phyloP scores from a whole-genome alignment of 768 basidiomycete species.

The Baorangia bicolor region DNA sequence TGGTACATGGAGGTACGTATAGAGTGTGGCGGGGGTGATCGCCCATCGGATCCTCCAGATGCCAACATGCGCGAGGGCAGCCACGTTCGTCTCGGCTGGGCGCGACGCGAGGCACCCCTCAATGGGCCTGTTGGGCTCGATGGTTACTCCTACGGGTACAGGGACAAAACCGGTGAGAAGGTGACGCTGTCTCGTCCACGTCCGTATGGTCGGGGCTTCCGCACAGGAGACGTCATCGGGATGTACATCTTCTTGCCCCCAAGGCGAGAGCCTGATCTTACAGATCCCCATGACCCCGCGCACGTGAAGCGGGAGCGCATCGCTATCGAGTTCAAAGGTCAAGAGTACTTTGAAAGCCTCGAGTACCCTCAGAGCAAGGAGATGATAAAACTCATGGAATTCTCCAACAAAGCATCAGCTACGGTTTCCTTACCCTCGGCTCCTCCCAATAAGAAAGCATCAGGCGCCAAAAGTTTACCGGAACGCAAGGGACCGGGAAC shows the following conservation, averaged over 20 bases:
- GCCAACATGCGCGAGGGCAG: constrained; percentile 59
- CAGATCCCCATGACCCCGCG: constrained; percentile 77
- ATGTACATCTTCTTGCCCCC: constrained; percentile 90
- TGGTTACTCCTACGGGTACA: constrained; percentile 87
- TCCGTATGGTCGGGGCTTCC: constrained; percentile 72
- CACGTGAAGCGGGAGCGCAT: constrained; percentile 86
- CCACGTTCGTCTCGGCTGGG: constrained; percentile 91
- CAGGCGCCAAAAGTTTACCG: constrained; percentile 66
- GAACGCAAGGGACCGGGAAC: constrained; percentile 44
- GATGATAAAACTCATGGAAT: constrained; percentile 87
- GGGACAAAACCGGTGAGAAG: constrained; percentile 93
- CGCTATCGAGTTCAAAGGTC: constrained; percentile 94
- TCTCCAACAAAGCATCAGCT: constrained; percentile 56
- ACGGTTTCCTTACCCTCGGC: constrained; percentile 57
- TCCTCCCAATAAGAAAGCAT: constrained; percentile 58
- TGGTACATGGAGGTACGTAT: constrained; percentile 96
- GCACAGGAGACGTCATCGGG: constrained; percentile 85
- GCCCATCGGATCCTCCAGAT: constrained; percentile 38
- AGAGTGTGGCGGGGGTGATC: constrained; percentile 68
- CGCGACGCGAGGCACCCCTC: constrained; percentile 86
- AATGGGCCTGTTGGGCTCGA: constrained; percentile 93
- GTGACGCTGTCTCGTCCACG: constrained; percentile 80
- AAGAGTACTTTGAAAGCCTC: constrained; percentile 91
- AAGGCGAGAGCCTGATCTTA: constrained; percentile 51
- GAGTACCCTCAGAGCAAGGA: constrained; percentile 90